These are phyloP conservation scores for Coemansia sp. DNA, from an alignment of 192 early-diverging fungal genomes.

Conservation along the genomic window DNA sequence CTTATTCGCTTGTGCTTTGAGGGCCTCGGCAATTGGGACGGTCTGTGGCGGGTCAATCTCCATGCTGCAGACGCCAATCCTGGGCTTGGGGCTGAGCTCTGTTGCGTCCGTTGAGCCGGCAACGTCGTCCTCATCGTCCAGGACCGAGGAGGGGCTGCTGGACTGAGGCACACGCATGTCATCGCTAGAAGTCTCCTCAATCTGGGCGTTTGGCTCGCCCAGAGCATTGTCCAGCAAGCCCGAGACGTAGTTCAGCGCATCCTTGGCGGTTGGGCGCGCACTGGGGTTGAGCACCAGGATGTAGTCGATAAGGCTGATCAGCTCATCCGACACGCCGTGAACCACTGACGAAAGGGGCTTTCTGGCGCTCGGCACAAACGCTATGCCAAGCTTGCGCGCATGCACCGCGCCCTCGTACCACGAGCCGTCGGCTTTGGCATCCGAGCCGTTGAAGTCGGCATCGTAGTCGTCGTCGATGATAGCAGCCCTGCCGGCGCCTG, in stretches of 20 bases:
- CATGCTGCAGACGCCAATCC: slow-evolving; percentile 7
- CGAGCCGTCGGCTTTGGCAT: slow-evolving; percentile 49
- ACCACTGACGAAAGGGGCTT: slow-evolving; percentile 61
- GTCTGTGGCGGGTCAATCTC: slow-evolving; percentile 2
- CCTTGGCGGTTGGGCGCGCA: slow-evolving; percentile 68
- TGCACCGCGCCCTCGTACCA: slow-evolving; percentile 76
- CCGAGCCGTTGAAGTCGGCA: neutral
- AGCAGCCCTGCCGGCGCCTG: neutral
- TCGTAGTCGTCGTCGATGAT: slow-evolving; percentile 7
- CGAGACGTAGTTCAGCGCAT: slow-evolving; percentile 62
- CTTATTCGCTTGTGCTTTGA: neutral
- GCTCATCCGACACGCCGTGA: slow-evolving; percentile 57
- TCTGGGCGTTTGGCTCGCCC: slow-evolving; percentile 24
- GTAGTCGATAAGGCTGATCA: slow-evolving; percentile 66
- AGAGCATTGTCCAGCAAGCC: slow-evolving; percentile 39
- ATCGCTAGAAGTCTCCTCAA: slow-evolving; percentile 13
- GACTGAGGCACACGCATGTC: slow-evolving; percentile 8
- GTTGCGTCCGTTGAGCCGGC: neutral
- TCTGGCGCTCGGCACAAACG: slow-evolving; percentile 57
- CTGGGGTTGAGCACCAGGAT: slow-evolving; percentile 80
- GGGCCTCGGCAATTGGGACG: neutral
- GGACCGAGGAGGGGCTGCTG: neutral
- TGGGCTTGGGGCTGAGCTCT: neutral
- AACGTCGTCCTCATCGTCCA: neutral
- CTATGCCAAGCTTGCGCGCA: slow-evolving; percentile 67